Conservation (phyloP, 2,329 filamentous ascomycete species). For the Ophiostoma populinum region DNA sequence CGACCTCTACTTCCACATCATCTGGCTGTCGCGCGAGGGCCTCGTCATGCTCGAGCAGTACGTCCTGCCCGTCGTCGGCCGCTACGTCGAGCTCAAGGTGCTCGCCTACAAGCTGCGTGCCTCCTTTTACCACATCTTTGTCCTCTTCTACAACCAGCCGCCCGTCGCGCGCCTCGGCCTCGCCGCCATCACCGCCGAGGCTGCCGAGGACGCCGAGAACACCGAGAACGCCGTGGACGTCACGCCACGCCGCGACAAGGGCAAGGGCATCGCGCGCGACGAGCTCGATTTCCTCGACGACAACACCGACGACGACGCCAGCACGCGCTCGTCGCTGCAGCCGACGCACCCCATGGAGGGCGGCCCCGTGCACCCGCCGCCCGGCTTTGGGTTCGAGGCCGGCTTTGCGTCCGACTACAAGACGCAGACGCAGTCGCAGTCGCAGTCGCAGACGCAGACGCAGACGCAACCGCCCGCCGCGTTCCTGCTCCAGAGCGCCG, state of each 20-base stretch:
- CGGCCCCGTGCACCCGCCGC: conserved; percentile 38
- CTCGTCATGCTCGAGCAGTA: conserved; percentile 75
- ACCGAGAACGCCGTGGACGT: conserved; percentile 31
- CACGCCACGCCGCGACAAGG: conserved; percentile 22
- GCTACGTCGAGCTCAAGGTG: conserved; percentile 70
- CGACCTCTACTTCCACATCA: conserved; percentile 70
- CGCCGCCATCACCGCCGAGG: conserved; percentile 30
- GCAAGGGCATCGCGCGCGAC: conserved; percentile 29
- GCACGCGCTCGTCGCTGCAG: conserved; percentile 26
- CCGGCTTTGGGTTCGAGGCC: conserved; percentile 33
- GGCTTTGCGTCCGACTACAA: no score
- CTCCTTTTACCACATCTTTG: conserved; percentile 92
- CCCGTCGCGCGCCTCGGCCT: conserved; percentile 47
- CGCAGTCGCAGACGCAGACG: no score
- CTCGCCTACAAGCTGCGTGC: conserved; percentile 82
- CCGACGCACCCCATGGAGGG: conserved; percentile 35
- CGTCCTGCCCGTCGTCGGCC: conserved; percentile 67
- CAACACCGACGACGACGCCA: conserved; percentile 18
- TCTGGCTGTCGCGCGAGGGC: conserved; percentile 90
- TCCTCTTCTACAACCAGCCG: conserved; percentile 86
- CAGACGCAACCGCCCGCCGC: conserved; percentile 39
- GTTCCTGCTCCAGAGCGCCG: conserved; percentile 60
- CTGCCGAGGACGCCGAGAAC: conserved; percentile 24
- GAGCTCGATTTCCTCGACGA: conserved; percentile 17
- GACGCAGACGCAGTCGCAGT: no score